A percentile compares a stretch with the other conserved stretches of the same genome.
Evolutionary conservation across 139 green algal genomes (phyloP).

Genomic region (Chlamydomonas incerta): DNA sequence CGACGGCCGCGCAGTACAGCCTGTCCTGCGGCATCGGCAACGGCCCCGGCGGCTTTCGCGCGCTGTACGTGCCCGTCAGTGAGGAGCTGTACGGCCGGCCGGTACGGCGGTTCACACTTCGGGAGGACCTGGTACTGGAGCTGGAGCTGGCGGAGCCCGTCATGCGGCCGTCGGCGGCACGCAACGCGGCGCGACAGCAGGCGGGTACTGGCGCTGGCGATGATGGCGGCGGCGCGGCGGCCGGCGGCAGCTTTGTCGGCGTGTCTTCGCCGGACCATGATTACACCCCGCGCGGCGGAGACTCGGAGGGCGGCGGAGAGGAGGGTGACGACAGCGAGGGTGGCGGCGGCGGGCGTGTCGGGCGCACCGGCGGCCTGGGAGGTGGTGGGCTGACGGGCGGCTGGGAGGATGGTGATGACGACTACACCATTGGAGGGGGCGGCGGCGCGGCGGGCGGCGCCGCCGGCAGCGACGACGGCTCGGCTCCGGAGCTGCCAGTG

Average conservation of each 20-base stretch:
- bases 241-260: no score
- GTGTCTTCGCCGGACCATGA: not conserved
- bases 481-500: not conserved
- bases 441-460: no score
- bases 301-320: no score
- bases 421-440: not conserved
- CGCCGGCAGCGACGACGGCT: not conserved
- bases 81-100: not conserved
- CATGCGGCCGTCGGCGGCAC: not conserved
- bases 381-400: not conserved
- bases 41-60: conserved; percentile 6
- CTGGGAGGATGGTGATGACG: no score
- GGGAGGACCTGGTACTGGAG: not conserved
- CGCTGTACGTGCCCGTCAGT: not conserved
- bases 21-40: not conserved
- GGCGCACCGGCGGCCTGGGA: not conserved
- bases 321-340: no score
- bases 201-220: not conserved
- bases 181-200: not conserved
- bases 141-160: not conserved
- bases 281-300: no score
- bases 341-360: no score
- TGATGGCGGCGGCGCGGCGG: not conserved
- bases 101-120: not conserved
- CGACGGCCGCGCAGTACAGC: no score